These are phyloP conservation scores for Cyclocybe aegerita DNA, from an alignment of 768 basidiomycete genomes.

Conservation along the genomic window DNA sequence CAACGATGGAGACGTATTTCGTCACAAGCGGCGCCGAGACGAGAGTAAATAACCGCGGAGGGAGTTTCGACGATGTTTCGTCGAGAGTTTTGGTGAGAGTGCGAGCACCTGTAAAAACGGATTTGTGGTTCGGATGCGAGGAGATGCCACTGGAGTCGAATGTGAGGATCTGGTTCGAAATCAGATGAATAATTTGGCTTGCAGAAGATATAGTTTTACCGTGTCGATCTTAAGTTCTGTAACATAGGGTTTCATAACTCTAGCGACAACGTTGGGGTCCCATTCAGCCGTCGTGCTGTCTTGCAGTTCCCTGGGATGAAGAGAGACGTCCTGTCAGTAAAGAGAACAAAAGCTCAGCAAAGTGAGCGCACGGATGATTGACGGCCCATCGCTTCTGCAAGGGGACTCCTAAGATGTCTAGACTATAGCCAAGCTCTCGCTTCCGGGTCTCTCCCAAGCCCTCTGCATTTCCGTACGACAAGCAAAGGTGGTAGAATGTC, in stretches of 20 bases:
- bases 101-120: conserved; percentile 58
- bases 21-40: conserved; percentile 50
- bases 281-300: conserved; percentile 73
- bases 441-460: conserved; percentile 65
- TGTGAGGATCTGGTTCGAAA: conserved; percentile 69
- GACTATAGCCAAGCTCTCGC: conserved; percentile 60
- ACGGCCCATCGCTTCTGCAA: conserved; percentile 54
- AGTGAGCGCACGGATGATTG: conserved; percentile 63
- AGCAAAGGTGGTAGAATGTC: conserved; percentile 44
- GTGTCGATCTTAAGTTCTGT: conserved; percentile 57
- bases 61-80: conserved; percentile 18
- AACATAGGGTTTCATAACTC: conserved; percentile 59
- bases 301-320: conserved; percentile 50
- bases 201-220: conserved; percentile 36
- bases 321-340: conserved; percentile 1
- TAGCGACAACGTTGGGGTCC: conserved; percentile 59
- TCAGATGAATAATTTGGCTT: background rate
- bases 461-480: conserved; percentile 80
- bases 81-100: conserved; percentile 34
- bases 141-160: conserved; percentile 81
- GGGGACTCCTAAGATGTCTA: conserved; percentile 67
- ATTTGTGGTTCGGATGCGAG: conserved; percentile 84
- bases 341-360: conserved; percentile 9
- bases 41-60: conserved; percentile 55
- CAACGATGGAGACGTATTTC: conserved; percentile 67